A percentile compares a stretch with the other conserved stretches of the same genome.
Evolutionary conservation across 495 filamentous ascomycete genomes (phyloP).

Genomic region (Hypoxylon lenormandii): DNA sequence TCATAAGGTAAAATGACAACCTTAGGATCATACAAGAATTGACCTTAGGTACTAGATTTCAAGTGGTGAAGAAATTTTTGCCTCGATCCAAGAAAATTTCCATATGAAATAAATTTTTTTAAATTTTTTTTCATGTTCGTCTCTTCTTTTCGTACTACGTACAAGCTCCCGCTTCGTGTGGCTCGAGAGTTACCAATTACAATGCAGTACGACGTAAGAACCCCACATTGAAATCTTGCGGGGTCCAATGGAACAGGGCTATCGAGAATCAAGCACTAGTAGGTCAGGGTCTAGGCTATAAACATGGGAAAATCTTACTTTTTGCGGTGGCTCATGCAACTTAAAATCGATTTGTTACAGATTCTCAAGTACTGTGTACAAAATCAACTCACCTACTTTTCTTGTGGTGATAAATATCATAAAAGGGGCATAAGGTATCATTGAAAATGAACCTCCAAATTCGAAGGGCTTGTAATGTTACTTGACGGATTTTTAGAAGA

Average conservation of each 20-base stretch:
- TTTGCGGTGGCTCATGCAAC: conserved; percentile 8
- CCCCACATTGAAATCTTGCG: conserved; percentile 13
- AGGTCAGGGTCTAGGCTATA: conserved; percentile 14
- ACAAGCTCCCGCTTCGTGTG: conserved; percentile 43
- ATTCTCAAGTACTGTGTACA: conserved; percentile 4
- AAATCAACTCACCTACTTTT: conserved; percentile 8
- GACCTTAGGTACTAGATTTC: conserved; percentile 4
- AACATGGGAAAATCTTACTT: conserved; percentile 15
- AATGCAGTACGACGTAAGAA: conserved; percentile 43
- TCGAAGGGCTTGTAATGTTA: no score
- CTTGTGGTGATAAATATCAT: neutral
- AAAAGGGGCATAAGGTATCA: no score
- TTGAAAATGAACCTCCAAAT: no score
- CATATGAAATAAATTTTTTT: conserved; percentile 35
- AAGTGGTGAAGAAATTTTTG: conserved; percentile 20
- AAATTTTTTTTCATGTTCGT: conserved; percentile 9
- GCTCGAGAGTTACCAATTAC: conserved; percentile 38
- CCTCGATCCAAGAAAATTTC: conserved; percentile 31
- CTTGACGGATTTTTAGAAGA: no score
- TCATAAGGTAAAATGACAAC: conserved; percentile 24
- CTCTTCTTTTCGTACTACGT: conserved; percentile 37
- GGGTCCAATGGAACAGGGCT: conserved; percentile 26
- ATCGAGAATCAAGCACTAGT: conserved; percentile 27
- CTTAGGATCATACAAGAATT: conserved; percentile 29
- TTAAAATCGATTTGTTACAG: conserved; percentile 1